Conservation (phyloP, 306 rosid genomes). For the Styphnolobium japonicum region DNA sequence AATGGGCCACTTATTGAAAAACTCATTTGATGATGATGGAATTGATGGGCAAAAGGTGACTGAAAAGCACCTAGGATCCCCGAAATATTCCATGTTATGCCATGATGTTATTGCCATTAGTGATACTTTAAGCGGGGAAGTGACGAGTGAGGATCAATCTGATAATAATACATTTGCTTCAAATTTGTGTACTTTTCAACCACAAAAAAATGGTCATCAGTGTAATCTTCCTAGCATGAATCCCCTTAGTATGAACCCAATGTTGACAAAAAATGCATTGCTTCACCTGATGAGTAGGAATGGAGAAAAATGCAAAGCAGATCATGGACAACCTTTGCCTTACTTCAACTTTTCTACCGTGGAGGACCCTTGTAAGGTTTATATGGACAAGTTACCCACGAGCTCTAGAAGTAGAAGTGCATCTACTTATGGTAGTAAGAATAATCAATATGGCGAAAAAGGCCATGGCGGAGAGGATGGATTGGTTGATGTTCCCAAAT, state of each 20-base stretch:
- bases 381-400: constrained; percentile 39
- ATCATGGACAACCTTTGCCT: constrained; percentile 40
- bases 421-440: constrained; percentile 33
- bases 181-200: constrained; percentile 31
- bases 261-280: constrained; percentile 60
- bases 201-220: constrained; percentile 37
- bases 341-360: constrained; percentile 71
- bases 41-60: constrained; percentile 27
- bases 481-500: constrained; percentile 32
- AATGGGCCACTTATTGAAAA: constrained; percentile 23
- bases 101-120: constrained; percentile 25
- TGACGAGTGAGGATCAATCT: constrained; percentile 34
- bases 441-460: constrained; percentile 31
- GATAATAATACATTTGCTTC: constrained; percentile 34
- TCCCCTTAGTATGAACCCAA: constrained; percentile 78
- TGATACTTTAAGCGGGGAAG: constrained; percentile 34
- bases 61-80: constrained; percentile 33
- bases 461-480: constrained; percentile 31
- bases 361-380: constrained; percentile 75
- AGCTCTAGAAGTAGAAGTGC: constrained; percentile 24
- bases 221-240: constrained; percentile 51
- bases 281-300: constrained; percentile 39
- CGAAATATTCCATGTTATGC: constrained; percentile 35
- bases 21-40: constrained; percentile 28
- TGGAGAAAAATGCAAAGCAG: constrained; percentile 38